Evolutionary conservation across 495 filamentous ascomycete genomes (phyloP), one percentile per base, ranked within the genome.

Genomic region (Pseudomonodictys pantanalensis): DNA sequence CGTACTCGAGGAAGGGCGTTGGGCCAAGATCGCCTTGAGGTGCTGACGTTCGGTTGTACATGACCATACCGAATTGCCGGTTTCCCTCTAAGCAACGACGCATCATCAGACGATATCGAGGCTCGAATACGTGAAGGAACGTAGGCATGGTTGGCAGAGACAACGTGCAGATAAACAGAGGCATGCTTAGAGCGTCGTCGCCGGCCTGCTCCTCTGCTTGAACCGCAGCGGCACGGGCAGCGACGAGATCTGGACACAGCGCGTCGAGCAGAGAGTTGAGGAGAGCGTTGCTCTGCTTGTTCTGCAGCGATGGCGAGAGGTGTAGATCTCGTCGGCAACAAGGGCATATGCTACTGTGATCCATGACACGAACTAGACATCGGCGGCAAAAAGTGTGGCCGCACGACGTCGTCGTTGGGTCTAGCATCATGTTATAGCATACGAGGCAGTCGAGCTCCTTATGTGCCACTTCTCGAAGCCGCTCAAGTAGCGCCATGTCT

Each of bases 81-180:
- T 85, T 81, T 1, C 82, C 83, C 52, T 90, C 85, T 35, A 92
- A 77, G 8, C 85, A 87, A 24, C 91, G 84, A 44, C 86, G 82
- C 20, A 96, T 86, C 90, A 96, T 92, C 7, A 95, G 78, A 2
- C 89, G 83, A 70, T 96, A 96, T 10, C 89, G 82, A 22, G 90
- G 88, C 69, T 97, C 92, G 69, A 95, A 96, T n/a, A 97, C 81
- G 68, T 92, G 87, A 0, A 97, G 74, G 62, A 91, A 91, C 0
- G 86, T 90, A 1, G 89, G 90, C 83, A 92, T 90, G 0, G 77
- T 77, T 11, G 92, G 92, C 59, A 91, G 92, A 0, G 87, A 81
- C 3, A 92, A 73, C 2, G 90, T 88, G 72, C 87, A 92, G 44
- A 95, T 79, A 61, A 96, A 95, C 2, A 97, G 73, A 0, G 91